Percentiles rank a stretch among this genome's conserved stretches.
These are phyloP conservation scores for Aureobasidium uvarum DNA, from an alignment of 2,329 filamentous ascomycete species.

Conservation along the genomic window DNA sequence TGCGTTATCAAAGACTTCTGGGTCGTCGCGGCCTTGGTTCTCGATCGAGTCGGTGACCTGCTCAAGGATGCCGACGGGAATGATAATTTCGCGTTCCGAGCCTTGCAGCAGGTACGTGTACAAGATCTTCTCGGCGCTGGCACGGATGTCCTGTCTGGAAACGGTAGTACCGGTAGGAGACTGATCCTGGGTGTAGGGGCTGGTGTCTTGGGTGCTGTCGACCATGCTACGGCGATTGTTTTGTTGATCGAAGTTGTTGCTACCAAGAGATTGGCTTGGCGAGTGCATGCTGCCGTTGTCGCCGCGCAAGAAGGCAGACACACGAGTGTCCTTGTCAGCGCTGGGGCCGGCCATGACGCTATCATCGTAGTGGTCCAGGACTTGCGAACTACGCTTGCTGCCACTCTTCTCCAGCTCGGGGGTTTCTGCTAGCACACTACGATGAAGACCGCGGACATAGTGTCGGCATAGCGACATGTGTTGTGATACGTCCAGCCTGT, in stretches of 20 bases:
- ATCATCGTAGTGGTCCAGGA: constrained; percentile 54
- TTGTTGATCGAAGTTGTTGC: constrained; percentile 50
- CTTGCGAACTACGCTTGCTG: constrained; percentile 80
- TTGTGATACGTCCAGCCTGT: constrained; percentile 96
- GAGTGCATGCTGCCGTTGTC: constrained; percentile 49
- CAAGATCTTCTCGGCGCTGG: constrained; percentile 96
- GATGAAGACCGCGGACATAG: constrained; percentile 91
- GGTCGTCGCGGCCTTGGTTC: constrained; percentile 86
- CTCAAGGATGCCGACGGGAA: constrained; percentile 81
- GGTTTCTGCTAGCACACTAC: constrained; percentile 89
- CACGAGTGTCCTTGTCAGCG: constrained; percentile 55
- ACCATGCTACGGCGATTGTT: constrained; percentile 58
- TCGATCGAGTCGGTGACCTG: constrained; percentile 87
- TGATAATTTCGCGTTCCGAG: constrained; percentile 93
- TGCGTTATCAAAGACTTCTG: constrained; percentile 93
- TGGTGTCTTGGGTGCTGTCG: constrained; percentile 53
- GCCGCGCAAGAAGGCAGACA: constrained; percentile 81
- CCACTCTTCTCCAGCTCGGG: constrained; percentile 79
- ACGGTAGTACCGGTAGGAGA: constrained; percentile 73
- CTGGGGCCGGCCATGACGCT: constrained; percentile 38
- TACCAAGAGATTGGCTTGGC: constrained; percentile 49
- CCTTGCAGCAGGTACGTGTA: constrained; percentile 94
- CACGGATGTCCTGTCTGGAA: constrained; percentile 82
- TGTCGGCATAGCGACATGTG: constrained; percentile 97
- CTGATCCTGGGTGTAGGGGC: constrained; percentile 27